A percentile compares a stretch with the other conserved stretches of the same genome.
Conservation (phyloP, 805 yeast genomes). For the Maudiozyma barnettii region DNA sequence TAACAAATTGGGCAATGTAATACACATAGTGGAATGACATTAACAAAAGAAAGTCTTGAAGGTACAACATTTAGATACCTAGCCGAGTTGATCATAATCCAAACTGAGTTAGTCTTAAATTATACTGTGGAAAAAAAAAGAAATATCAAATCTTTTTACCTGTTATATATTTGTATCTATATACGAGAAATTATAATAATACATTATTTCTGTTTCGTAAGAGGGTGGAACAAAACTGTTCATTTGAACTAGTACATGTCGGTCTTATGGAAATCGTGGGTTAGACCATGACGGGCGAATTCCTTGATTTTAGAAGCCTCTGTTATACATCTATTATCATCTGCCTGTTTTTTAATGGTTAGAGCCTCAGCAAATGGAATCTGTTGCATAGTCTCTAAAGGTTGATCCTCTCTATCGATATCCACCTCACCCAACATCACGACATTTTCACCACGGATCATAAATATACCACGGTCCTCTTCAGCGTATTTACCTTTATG, state of each 20-base stretch:
- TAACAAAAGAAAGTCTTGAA: too few relatives aligned
- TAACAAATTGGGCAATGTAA: too few relatives aligned
- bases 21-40: too few relatives aligned
- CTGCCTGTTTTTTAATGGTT: slow-evolving; percentile 27
- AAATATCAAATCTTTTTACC: too few relatives aligned
- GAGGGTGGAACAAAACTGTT: too few relatives aligned
- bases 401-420: slow-evolving; percentile 72
- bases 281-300: slow-evolving; percentile 45
- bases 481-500: slow-evolving; percentile 52
- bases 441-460: slow-evolving; percentile 93
- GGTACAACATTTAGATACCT: too few relatives aligned
- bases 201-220: too few relatives aligned
- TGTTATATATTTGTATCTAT: too few relatives aligned
- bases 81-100: too few relatives aligned
- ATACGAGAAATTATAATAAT: too few relatives aligned
- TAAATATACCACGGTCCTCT: slow-evolving; percentile 64
- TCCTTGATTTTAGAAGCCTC: slow-evolving; percentile 40
- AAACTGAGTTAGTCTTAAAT: too few relatives aligned
- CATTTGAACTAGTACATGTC: slow-evolving; percentile 37
- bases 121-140: too few relatives aligned
- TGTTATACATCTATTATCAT: slow-evolving; percentile 29
- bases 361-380: slow-evolving; percentile 58
- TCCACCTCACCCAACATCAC: slow-evolving; percentile 91
- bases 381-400: slow-evolving; percentile 45
- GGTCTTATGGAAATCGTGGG: slow-evolving; percentile 45